Evolutionary conservation across 495 filamentous ascomycete genomes (phyloP).

Genomic region (Penicillium odoratum): DNA sequence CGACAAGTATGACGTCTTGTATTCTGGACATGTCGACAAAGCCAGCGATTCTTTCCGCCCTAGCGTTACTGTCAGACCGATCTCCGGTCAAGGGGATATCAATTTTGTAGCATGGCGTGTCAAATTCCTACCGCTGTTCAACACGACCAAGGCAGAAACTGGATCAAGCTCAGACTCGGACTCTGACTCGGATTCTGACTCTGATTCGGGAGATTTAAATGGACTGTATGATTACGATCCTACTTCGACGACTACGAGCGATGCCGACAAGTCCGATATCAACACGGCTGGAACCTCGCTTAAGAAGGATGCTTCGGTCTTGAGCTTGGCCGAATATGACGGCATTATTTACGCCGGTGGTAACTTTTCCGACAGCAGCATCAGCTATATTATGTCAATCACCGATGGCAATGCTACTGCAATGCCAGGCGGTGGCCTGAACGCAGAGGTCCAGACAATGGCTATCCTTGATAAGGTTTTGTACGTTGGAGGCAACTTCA

Average conservation of each 20-base stretch:
- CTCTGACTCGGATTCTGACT: constrained; percentile 4
- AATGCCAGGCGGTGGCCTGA: constrained; percentile 72
- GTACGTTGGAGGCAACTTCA: constrained; percentile 87
- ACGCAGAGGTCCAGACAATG: constrained; percentile 74
- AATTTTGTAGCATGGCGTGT: constrained; percentile 85
- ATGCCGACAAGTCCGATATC: constrained; percentile 70
- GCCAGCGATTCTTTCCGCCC: constrained; percentile 74
- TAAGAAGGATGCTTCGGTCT: constrained; percentile 61
- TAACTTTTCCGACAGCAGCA: constrained; percentile 70
- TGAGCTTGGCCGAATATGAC: constrained; percentile 57
- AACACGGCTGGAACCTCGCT: constrained; percentile 72
- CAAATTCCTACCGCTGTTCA: constrained; percentile 69
- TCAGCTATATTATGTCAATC: constrained; percentile 75
- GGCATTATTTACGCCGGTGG: constrained; percentile 74
- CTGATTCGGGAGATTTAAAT: constrained; percentile 64
- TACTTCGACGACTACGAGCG: constrained; percentile 52
- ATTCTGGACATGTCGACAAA: constrained; percentile 78
- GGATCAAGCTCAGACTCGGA: neutral
- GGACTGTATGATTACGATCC: constrained; percentile 91
- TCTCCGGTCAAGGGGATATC: constrained; percentile 63
- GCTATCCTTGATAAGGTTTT: constrained; percentile 61
- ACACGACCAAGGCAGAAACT: constrained; percentile 39
- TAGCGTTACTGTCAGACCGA: constrained; percentile 73
- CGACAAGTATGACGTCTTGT: constrained; percentile 93
- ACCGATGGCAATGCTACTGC: constrained; percentile 60